These are phyloP conservation scores for Colletotrichum aenigma DNA, from an alignment of 2,329 filamentous ascomycete species.

Conservation along the genomic window DNA sequence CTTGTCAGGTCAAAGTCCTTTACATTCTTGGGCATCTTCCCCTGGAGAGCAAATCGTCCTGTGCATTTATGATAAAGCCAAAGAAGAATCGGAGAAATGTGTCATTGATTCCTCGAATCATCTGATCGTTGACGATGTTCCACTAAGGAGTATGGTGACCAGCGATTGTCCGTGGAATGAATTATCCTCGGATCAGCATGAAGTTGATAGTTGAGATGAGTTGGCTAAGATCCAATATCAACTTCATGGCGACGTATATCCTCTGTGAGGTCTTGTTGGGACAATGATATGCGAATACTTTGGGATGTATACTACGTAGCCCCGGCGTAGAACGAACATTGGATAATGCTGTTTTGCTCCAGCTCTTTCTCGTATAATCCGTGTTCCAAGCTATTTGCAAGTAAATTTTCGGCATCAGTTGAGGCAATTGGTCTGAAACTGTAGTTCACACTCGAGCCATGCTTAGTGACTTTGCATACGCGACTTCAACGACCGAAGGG, in stretches of 20 bases:
- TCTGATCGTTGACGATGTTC: neutral
- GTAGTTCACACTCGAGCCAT: neutral
- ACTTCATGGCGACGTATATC: neutral
- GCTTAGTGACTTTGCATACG: neutral
- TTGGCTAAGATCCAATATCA: neutral
- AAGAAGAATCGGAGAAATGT: neutral
- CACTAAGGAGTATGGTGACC: neutral
- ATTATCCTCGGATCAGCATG: neutral
- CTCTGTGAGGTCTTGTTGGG: neutral
- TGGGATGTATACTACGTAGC: neutral
- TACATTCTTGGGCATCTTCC: neutral
- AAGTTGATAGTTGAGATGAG: neutral
- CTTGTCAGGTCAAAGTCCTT: neutral
- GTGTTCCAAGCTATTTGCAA: neutral
- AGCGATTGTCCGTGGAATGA: neutral
- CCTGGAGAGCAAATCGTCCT: neutral
- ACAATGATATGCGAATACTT: neutral
- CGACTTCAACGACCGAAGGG: neutral
- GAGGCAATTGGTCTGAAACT: neutral
- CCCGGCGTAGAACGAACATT: neutral
- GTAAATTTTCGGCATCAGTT: neutral
- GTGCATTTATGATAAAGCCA: neutral
- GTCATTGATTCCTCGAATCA: neutral
- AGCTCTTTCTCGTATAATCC: neutral
- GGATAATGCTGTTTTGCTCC: neutral